Evolutionary conservation across 148 eudicot species (phyloP).

Genomic region (Dianthus caryophyllus): DNA sequence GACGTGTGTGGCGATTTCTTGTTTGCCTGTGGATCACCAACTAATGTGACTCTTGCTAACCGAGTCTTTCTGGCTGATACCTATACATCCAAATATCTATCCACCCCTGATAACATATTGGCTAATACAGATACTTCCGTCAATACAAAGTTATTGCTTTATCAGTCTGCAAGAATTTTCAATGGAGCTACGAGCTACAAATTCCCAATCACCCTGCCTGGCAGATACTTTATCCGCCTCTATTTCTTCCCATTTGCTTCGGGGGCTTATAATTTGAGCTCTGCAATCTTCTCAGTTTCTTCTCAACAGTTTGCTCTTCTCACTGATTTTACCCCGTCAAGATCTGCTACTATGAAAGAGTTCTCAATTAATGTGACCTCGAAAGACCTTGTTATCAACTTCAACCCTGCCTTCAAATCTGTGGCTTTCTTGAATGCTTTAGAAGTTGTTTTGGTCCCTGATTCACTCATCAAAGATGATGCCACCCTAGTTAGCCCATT

Average conservation of each 20-base stretch:
- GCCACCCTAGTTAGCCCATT: conserved; percentile 38
- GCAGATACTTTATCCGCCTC: conserved; percentile 70
- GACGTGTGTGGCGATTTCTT: conserved; percentile 36
- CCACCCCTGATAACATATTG: conserved; percentile 24
- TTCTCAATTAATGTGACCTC: conserved; percentile 54
- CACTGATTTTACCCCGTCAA: conserved; percentile 37
- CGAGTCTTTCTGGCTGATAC: conserved; percentile 43
- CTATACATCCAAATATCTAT: conserved; percentile 28
- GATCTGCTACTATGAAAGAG: conserved; percentile 41
- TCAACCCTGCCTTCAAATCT: conserved; percentile 47
- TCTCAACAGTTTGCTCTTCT: conserved; percentile 45
- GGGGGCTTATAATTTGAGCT: conserved; percentile 34
- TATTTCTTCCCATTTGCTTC: conserved; percentile 54
- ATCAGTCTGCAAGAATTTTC: conserved; percentile 55
- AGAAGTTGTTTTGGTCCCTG: conserved; percentile 67
- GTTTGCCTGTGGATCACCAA: conserved; percentile 47
- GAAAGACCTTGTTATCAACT: conserved; percentile 40
- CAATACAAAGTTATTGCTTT: conserved; percentile 35
- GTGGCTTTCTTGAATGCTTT: conserved; percentile 66
- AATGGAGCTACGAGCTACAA: conserved; percentile 44
- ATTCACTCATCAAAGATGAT: conserved; percentile 45
- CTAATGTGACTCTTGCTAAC: conserved; percentile 34
- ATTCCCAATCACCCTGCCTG: conserved; percentile 44
- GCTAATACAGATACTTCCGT: conserved; percentile 32
- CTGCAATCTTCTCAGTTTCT: conserved; percentile 60